These are phyloP conservation scores for Arachnomyces sp. DNA, from an alignment of 2,329 filamentous ascomycete genomes.

Conservation along the genomic window DNA sequence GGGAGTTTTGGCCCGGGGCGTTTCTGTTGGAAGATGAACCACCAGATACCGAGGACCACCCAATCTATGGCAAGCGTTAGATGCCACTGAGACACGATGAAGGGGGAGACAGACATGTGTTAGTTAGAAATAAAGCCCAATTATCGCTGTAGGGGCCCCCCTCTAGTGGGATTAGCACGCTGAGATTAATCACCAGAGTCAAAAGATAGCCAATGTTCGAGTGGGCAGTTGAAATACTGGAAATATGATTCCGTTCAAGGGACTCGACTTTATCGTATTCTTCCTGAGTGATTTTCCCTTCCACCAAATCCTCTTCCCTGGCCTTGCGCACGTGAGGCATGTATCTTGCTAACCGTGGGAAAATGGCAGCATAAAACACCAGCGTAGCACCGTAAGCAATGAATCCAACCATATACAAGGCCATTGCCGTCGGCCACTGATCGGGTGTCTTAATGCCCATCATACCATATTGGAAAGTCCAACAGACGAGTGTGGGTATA, in stretches of 20 bases:
- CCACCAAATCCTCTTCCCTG: conserved; percentile 32
- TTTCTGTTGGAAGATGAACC: conserved; percentile 37
- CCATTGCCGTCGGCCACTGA: conserved; percentile 36
- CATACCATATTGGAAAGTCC: conserved; percentile 35
- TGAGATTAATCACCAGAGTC: conserved; percentile 32
- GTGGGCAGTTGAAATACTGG: conserved; percentile 34
- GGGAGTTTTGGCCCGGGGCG: conserved; percentile 32
- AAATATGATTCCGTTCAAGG: conserved; percentile 33
- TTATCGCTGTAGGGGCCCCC: conserved; percentile 31
- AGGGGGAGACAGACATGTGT: conserved; percentile 26
- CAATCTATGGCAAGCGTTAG: conserved; percentile 24
- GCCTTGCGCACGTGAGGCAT: conserved; percentile 36
- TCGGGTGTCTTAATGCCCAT: conserved; percentile 27
- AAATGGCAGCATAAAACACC: conserved; percentile 37
- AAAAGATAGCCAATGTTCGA: conserved; percentile 36
- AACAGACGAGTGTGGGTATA: conserved; percentile 32
- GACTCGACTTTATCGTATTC: conserved; percentile 36
- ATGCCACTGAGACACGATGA: neutral
- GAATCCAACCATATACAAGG: conserved; percentile 33
- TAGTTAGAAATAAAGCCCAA: conserved; percentile 33
- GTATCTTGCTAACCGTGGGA: conserved; percentile 32
- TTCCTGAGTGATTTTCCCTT: conserved; percentile 29
- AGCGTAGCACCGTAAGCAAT: conserved; percentile 33
- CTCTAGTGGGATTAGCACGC: conserved; percentile 31
- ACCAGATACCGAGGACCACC: conserved; percentile 35